Percentiles rank a stretch among this genome's conserved stretches.
These are phyloP conservation scores for Microglena sp. DNA, from an alignment of 139 green algal species.

Conservation along the genomic window DNA sequence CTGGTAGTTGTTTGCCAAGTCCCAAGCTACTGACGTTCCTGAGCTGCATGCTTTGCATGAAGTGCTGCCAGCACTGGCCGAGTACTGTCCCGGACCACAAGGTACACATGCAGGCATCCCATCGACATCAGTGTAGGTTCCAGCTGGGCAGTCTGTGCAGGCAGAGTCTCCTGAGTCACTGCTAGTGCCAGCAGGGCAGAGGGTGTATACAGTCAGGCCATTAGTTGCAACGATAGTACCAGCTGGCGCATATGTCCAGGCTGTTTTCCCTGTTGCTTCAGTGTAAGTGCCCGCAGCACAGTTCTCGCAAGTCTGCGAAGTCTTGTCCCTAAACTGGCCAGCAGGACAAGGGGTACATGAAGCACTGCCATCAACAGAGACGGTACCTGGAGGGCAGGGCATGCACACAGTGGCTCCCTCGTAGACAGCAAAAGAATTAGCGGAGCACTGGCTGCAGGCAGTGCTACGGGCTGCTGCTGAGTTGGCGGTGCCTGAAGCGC, in stretches of 20 bases:
- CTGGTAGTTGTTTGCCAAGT: too few species aligned
- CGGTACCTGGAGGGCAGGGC: not conserved
- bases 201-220: too few species aligned
- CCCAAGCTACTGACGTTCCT: too few species aligned
- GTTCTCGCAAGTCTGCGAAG: not conserved
- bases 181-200: not conserved
- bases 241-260: not conserved
- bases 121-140: not conserved
- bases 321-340: not conserved
- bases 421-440: not conserved
- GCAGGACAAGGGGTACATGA: constrained; percentile 3
- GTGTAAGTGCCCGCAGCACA: not conserved
- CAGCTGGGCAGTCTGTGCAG: not conserved
- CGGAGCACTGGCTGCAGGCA: constrained; percentile 2
- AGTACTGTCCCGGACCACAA: not conserved
- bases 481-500: constrained; percentile 3
- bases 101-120: not conserved
- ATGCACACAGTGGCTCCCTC: constrained; percentile 1
- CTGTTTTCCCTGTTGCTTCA: not conserved
- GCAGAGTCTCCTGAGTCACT: not conserved
- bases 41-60: too few species aligned
- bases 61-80: too few species aligned
- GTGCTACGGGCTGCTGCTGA: not conserved
- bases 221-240: not conserved
- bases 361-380: not conserved